phyloP scores from a whole-genome alignment of 176 grass and related monocot genomes.

The Musa beccarii region DNA sequence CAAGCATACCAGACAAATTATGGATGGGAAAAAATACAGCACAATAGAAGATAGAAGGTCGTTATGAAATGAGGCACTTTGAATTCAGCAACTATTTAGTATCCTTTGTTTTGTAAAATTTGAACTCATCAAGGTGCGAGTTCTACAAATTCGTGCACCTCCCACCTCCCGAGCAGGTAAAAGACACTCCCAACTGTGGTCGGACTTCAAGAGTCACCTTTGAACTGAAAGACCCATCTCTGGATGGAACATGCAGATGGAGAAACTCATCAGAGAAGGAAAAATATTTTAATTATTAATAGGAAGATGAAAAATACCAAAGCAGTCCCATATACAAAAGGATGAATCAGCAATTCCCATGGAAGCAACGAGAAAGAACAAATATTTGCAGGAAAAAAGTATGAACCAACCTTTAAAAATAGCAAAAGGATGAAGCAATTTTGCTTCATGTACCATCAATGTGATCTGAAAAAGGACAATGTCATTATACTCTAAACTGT shows the following conservation, averaged over 20 bases:
- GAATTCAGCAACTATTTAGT: not conserved
- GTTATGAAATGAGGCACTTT: not conserved
- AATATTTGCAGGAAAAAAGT: not conserved
- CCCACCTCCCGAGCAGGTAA: not conserved
- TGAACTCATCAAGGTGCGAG: not conserved
- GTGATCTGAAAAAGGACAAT: conserved; percentile 10
- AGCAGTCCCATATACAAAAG: not conserved
- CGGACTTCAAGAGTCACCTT: conserved; percentile 1
- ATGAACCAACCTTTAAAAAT: conserved; percentile 1
- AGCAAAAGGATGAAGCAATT: conserved; percentile 7
- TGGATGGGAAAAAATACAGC: too few relatives aligned
- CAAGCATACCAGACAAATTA: too few relatives aligned
- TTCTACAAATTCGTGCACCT: not conserved
- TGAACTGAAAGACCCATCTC: conserved; percentile 9
- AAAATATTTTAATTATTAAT: not conserved
- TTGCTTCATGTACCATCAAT: conserved; percentile 9
- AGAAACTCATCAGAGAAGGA: not conserved
- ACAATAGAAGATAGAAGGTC: too few relatives aligned
- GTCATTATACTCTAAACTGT: not conserved
- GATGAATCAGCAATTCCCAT: not conserved
- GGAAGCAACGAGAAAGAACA: not conserved
- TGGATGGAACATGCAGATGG: not conserved
- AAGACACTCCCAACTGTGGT: not conserved
- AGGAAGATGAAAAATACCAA: not conserved
- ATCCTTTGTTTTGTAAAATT: not conserved